Conservation (phyloP, 495 filamentous ascomycete genomes). For the Penicillium samsonianum region DNA sequence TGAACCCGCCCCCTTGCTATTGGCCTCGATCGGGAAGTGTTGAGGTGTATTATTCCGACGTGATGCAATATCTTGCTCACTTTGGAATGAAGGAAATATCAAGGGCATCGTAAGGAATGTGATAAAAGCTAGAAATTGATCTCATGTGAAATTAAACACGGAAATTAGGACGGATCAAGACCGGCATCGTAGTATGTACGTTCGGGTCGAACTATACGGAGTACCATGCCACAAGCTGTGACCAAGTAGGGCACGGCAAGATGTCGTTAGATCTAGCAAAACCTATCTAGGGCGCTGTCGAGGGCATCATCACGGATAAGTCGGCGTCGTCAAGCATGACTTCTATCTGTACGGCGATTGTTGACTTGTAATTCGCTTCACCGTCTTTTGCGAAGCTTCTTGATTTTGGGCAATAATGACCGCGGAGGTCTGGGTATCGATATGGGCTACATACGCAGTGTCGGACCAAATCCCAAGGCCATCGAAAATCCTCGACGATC, state of each 20-base stretch:
- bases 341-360: background rate
- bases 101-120: slow-evolving; percentile 1
- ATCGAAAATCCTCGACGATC: slow-evolving; percentile 13
- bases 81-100: slow-evolving; percentile 4
- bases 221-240: background rate
- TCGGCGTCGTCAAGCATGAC: background rate
- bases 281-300: background rate
- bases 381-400: slow-evolving; percentile 30
- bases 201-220: background rate
- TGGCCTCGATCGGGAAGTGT: background rate
- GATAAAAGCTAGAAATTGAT: background rate
- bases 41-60: background rate
- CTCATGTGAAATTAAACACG: background rate
- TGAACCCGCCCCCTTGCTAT: slow-evolving; percentile 2
- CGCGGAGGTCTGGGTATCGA: slow-evolving; percentile 29
- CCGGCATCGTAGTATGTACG: background rate
- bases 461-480: slow-evolving; percentile 23
- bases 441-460: slow-evolving; percentile 29
- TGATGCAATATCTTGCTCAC: slow-evolving; percentile 13
- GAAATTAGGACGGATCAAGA: too few relatives aligned
- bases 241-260: background rate
- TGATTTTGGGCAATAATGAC: slow-evolving; percentile 19
- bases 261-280: background rate
- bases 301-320: background rate
- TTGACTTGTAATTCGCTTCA: slow-evolving; percentile 24